These are phyloP conservation scores for Colletotrichum liaoningense DNA, from an alignment of 2,329 filamentous ascomycete species.

Conservation along the genomic window DNA sequence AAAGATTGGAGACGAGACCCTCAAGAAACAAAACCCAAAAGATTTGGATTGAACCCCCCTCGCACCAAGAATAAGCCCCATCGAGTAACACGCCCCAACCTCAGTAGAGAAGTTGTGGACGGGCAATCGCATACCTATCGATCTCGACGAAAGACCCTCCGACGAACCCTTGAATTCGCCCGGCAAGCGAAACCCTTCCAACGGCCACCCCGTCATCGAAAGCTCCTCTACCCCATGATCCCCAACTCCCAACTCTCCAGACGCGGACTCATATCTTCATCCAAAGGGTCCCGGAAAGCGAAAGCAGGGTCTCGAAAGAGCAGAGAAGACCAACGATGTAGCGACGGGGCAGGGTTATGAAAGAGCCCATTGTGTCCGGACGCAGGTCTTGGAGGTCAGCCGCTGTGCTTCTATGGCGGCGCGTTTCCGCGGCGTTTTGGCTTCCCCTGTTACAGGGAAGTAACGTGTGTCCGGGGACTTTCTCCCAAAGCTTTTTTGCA, in stretches of 20 bases:
- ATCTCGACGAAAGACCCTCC: conserved; percentile 86
- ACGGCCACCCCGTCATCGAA: conserved; percentile 43
- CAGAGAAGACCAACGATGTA: conserved; percentile 52
- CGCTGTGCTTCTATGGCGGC: conserved; percentile 99
- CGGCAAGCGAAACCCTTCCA: conserved; percentile 42
- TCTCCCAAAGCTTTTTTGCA: conserved; percentile 88
- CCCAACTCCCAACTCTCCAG: conserved; percentile 41
- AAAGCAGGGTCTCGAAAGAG: conserved; percentile 15
- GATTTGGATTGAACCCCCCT: conserved; percentile 72
- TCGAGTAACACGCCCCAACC: conserved; percentile 85
- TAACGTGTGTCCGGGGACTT: conserved; percentile 94
- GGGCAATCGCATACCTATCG: conserved; percentile 99
- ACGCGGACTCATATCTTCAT: conserved; percentile 92
- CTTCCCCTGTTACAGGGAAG: conserved; percentile 52
- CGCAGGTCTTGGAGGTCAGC: conserved; percentile 78
- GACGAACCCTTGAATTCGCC: conserved; percentile 50
- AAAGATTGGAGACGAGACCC: neutral
- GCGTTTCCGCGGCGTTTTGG: conserved; percentile 85
- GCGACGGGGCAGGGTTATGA: conserved; percentile 55
- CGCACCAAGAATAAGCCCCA: conserved; percentile 99
- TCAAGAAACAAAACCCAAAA: neutral
- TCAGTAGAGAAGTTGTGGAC: conserved; percentile 42
- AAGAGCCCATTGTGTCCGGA: conserved; percentile 52
- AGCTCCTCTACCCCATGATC: conserved; percentile 33
- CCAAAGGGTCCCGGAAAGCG: conserved; percentile 65